These are phyloP conservation scores for Leptodontidium sp. DNA, from an alignment of 2,329 filamentous ascomycete genomes.

Conservation along the genomic window DNA sequence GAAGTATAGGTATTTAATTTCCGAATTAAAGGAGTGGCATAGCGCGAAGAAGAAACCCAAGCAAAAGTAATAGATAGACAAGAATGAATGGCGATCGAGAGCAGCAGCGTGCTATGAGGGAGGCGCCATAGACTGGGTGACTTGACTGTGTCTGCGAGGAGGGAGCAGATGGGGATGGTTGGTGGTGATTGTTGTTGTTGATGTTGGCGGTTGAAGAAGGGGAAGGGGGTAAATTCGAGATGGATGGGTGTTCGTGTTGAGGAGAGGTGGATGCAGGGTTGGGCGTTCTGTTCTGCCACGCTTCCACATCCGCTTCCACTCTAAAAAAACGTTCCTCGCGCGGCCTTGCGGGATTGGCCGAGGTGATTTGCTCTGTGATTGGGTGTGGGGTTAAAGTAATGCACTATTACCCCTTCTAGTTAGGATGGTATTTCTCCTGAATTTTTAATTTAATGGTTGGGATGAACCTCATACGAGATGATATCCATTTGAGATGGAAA, in stretches of 20 bases:
- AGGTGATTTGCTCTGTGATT: slow-evolving; percentile 24
- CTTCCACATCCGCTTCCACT: background rate
- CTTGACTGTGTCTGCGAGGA: slow-evolving; percentile 11
- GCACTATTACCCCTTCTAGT: slow-evolving; percentile 3
- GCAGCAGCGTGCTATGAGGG: slow-evolving; percentile 5
- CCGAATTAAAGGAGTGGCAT: slow-evolving; percentile 46
- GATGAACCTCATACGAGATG: background rate
- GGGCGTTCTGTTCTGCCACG: slow-evolving; percentile 15
- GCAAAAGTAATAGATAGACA: slow-evolving; percentile 36
- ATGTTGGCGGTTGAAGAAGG: background rate
- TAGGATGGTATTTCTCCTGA: background rate
- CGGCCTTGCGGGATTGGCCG: slow-evolving; percentile 15
- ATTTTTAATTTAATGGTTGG: background rate
- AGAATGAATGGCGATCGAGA: slow-evolving; percentile 20
- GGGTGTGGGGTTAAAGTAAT: slow-evolving; percentile 11
- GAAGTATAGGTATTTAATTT: slow-evolving; percentile 5
- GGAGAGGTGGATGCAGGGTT: slow-evolving; percentile 16
- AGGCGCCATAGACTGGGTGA: slow-evolving; percentile 6
- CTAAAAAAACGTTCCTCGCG: slow-evolving; percentile 31
- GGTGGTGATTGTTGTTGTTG: background rate
- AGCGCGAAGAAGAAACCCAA: slow-evolving; percentile 40
- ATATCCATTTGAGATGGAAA: too few relatives aligned
- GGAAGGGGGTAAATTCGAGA: slow-evolving; percentile 3
- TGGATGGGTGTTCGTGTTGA: background rate
- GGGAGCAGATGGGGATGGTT: slow-evolving; percentile 14